Percentiles rank a stretch among this genome's conserved stretches.
These are phyloP conservation scores for Paraphysoderma sedebokerense DNA, from an alignment of 371 early-diverging fungal genomes.

Conservation along the genomic window DNA sequence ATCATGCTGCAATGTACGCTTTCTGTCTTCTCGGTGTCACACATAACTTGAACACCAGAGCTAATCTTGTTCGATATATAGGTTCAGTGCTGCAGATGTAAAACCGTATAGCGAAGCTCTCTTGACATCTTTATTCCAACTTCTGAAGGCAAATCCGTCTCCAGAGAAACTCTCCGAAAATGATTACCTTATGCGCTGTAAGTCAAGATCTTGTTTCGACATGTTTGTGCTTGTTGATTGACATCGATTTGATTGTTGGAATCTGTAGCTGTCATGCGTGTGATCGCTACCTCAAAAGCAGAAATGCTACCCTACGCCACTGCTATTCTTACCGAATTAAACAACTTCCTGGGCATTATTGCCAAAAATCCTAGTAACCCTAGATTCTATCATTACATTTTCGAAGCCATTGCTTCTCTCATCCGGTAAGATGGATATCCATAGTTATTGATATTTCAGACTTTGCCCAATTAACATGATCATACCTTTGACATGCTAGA, in stretches of 20 bases:
- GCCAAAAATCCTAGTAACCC: constrained; percentile 92
- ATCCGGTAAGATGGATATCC: constrained; percentile 38
- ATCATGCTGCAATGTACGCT: constrained; percentile 38
- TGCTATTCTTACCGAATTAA: constrained; percentile 50
- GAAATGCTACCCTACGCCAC: constrained; percentile 49
- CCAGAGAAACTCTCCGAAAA: constrained; percentile 87
- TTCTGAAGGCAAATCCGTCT: constrained; percentile 38
- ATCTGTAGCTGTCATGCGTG: constrained; percentile 67
- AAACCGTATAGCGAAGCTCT: constrained; percentile 44
- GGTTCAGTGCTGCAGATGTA: constrained; percentile 51
- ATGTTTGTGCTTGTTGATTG: too few relatives aligned
- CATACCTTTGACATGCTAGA: constrained; percentile 5
- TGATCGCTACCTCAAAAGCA: constrained; percentile 51
- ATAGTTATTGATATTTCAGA: background rate
- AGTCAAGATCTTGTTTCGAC: too few relatives aligned
- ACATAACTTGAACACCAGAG: background rate
- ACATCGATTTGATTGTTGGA: too few relatives aligned
- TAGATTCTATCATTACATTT: constrained; percentile 87
- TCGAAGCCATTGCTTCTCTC: constrained; percentile 79
- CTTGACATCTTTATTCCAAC: constrained; percentile 51
- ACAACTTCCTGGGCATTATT: constrained; percentile 57
- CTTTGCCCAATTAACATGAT: constrained; percentile 19
- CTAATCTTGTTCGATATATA: constrained; percentile 7
- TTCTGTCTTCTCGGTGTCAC: background rate
- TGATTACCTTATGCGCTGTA: constrained; percentile 76